Evolutionary conservation across 129 eudicot species (phyloP).

Genomic region (Flaveria brownii): DNA sequence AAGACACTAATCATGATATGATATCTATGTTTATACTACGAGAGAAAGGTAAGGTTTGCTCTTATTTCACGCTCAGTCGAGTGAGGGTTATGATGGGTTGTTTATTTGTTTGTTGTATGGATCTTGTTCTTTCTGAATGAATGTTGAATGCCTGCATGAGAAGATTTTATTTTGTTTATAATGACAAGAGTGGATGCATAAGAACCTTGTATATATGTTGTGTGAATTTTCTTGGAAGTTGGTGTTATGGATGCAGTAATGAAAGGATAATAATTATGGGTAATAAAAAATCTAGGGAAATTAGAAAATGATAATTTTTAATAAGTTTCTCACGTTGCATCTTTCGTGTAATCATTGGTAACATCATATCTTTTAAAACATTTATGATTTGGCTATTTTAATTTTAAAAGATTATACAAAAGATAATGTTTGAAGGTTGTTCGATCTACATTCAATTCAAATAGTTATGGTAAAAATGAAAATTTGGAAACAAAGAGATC

Average conservation of each 20-base stretch:
- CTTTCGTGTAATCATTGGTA: neutral
- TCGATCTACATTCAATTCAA: neutral
- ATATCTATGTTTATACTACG: no score
- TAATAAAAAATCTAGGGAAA: no score
- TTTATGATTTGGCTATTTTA: neutral
- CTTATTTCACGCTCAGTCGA: no score
- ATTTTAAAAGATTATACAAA: neutral
- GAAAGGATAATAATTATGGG: no score
- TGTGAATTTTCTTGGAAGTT: neutral
- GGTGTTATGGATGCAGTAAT: no score
- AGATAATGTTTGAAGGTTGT: neutral
- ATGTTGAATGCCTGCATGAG: neutral
- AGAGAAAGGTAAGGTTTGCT: no score
- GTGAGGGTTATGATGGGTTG: no score
- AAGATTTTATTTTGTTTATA: neutral
- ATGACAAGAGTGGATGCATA: neutral
- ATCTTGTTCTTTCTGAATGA: neutral
- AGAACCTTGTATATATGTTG: neutral
- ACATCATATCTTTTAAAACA: neutral
- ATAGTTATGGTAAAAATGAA: neutral
- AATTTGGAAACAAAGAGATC: neutral
- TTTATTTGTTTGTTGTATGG: neutral
- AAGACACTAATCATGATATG: no score
- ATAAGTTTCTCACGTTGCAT: neutral
- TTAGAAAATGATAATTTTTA: no score